phyloP scores from a whole-genome alignment of 805 yeast genomes.

The Cyberlindnera nakhonratchasimensis region DNA sequence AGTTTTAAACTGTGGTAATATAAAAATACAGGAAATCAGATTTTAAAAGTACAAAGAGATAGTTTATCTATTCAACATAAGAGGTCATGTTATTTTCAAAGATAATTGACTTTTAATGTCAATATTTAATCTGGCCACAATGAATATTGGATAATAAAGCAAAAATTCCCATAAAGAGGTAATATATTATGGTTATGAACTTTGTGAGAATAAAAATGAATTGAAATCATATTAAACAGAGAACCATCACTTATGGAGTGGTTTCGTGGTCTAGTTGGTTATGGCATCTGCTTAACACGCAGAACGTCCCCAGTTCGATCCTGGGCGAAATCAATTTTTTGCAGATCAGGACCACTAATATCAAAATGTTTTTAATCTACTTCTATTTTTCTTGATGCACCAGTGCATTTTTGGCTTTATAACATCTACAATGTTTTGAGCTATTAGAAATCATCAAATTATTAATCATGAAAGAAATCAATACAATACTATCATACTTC shows the following conservation, averaged over 20 bases:
- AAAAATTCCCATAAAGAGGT: too few species aligned
- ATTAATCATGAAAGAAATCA: not conserved
- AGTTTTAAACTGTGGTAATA: too few species aligned
- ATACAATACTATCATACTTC: constrained; percentile 1
- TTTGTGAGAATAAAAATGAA: not conserved
- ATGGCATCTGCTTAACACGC: constrained; percentile 99
- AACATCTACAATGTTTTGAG: not conserved
- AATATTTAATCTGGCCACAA: not conserved
- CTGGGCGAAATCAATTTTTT: constrained; percentile 89
- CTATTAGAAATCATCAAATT: not conserved
- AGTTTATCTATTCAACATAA: too few species aligned
- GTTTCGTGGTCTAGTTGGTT: constrained; percentile 99
- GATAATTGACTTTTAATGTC: not conserved
- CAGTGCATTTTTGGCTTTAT: not conserved
- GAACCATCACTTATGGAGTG: constrained; percentile 26
- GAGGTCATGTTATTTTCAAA: too few species aligned
- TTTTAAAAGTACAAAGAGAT: too few species aligned
- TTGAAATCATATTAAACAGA: not conserved
- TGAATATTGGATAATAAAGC: too few species aligned
- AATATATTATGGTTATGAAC: not conserved
- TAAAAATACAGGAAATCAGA: too few species aligned
- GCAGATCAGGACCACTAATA: too few species aligned
- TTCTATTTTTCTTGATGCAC: not conserved
- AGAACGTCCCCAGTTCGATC: constrained; percentile 99
- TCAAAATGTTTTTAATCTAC: too few species aligned